A percentile compares a stretch with the other conserved stretches of the same genome.
phyloP scores from a whole-genome alignment of 179 eudicot genomes.

The Beta lomatogona region DNA sequence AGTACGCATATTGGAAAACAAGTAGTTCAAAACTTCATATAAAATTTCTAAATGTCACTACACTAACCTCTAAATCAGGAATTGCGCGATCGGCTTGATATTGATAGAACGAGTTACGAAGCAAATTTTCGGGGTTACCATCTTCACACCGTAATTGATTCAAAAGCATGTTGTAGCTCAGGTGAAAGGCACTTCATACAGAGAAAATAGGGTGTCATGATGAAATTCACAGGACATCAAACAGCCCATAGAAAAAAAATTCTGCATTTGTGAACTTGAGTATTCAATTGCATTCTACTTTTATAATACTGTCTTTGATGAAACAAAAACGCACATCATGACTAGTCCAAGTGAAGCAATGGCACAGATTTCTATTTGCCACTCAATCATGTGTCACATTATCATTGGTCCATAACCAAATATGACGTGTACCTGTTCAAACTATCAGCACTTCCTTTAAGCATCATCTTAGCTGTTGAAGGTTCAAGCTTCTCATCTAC shows the following conservation, averaged over 20 bases:
- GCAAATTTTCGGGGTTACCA: constrained; percentile 92
- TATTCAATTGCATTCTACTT: background rate
- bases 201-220: constrained; percentile 19
- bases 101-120: constrained; percentile 93
- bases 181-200: constrained; percentile 84
- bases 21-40: background rate
- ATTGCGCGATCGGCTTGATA: constrained; percentile 92
- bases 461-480: constrained; percentile 90
- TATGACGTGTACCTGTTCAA: constrained; percentile 69
- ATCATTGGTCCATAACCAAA: background rate
- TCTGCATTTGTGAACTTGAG: background rate
- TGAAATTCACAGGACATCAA: background rate
- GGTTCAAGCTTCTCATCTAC: constrained; percentile 98
- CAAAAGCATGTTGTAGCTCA: constrained; percentile 96
- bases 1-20: background rate
- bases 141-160: constrained; percentile 95
- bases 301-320: background rate
- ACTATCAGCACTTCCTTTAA: constrained; percentile 93
- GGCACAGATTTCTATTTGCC: background rate
- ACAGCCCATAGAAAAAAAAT: background rate
- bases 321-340: background rate
- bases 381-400: background rate
- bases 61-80: constrained; percentile 86
- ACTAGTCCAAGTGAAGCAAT: background rate
- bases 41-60: background rate